Conservation (phyloP, 1,284 basidiomycete species). For the Volvariella volvacea region DNA sequence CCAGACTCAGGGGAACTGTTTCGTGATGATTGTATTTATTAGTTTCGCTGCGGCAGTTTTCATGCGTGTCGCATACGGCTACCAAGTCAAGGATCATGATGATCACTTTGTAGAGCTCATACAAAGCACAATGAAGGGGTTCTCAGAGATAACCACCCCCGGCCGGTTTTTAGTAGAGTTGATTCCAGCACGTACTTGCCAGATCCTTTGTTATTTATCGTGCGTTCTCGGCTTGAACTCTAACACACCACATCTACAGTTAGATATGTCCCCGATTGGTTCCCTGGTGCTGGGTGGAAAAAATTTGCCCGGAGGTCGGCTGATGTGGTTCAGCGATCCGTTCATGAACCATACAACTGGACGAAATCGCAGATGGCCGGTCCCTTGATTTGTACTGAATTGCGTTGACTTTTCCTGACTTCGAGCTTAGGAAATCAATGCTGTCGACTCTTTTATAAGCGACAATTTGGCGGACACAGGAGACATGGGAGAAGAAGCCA, state of each 20-base stretch:
- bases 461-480: conserved; percentile 9
- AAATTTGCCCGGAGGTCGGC: conserved; percentile 32
- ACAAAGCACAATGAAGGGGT: conserved; percentile 12
- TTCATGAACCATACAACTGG: conserved; percentile 32
- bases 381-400: not conserved
- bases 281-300: conserved; percentile 47
- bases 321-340: conserved; percentile 28
- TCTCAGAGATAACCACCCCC: conserved; percentile 13
- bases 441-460: no score
- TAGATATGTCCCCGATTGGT: conserved; percentile 43
- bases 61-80: conserved; percentile 16
- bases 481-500: conserved; percentile 29
- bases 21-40: not conserved
- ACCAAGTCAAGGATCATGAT: conserved; percentile 12
- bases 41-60: conserved; percentile 6
- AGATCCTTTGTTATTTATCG: conserved; percentile 10
- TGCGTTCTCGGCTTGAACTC: conserved; percentile 6
- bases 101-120: conserved; percentile 16
- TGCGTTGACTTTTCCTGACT: no score
- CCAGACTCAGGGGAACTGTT: not conserved
- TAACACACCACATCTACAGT: conserved; percentile 23
- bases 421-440: no score
- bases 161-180: conserved; percentile 16
- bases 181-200: conserved; percentile 6
- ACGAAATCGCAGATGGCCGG: conserved; percentile 42